Evolutionary conservation across 2,329 filamentous ascomycete species (phyloP), one percentile per base, ranked within the genome.

Genomic region (Daldinia sp.): DNA sequence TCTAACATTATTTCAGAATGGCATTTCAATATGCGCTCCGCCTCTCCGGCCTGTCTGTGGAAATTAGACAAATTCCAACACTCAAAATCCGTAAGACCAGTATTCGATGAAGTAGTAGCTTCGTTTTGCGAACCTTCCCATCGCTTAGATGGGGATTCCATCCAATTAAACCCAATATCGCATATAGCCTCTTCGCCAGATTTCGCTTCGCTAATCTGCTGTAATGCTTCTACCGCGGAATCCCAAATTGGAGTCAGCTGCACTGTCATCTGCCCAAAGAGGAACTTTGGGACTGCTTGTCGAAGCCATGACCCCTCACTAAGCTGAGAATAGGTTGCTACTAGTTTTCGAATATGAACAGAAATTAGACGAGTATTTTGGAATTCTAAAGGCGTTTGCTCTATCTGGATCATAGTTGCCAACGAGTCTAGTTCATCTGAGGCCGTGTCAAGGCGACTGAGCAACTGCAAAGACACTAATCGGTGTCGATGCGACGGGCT

Each of bases 241-340:
- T 97, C 93, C 93, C 95, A 98, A 5, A 97, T 84, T 39, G 93
- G 93, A 0, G 94, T 88, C 71, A 98, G 85, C 73, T 92, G 93
- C 55, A 97, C 89, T 0, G 94, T 96, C 67, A 98, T 86, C 80
- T 98, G 87, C 55, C 96, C 96, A 74, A 98, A 97, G 74, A 93
- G 90, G 75, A 94, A 98, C 0, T 88, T 86, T 0, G 94, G 92
- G 33, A 98, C 86, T 6, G 93, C 89, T 74, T 87, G 86, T 65
- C 87, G 85, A 71, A 97, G 81, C 88, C 91, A 92, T 1, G 87
- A 87, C 41, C 87, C 84, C 1, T 87, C 81, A 44, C 84, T 82
- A 9, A 90, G 77, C 26, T 86, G 83, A 5, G 86, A 81, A 77
- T 96, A 97, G 33, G 81, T 81, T 60, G 85, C 81, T 13, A 90